Base-by-base conservation (phyloP, 192 early-diverging fungal species). In the Mortierella antarctica region DNA sequence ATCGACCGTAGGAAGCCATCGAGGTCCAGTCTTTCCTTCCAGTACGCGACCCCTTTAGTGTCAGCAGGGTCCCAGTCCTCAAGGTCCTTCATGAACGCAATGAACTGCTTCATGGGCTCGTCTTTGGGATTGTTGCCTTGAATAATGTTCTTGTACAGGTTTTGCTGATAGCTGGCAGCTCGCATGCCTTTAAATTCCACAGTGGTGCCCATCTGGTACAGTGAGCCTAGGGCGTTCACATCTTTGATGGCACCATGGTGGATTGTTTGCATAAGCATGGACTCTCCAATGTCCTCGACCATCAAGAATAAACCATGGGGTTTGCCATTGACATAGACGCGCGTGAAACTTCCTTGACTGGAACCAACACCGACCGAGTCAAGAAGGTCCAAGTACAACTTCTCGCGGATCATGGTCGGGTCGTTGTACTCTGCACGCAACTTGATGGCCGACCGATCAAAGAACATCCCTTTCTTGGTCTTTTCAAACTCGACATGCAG, bases 281-380 rank as follows among this genome's bases (percentile, higher is more conserved):
- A 64, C 6, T 68, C 48, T 7, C 78, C 66, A 46, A 77, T 73
- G 39, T 73, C 72, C 18, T 86, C 84, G 23, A 86, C 71, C 31
- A 86, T 49, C 52, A 79, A 44, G 46, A 77, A 76, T 41, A 86
- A 62, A 15, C 84, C 84, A 57, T 74, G 62, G 18, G 73, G 77
- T 49, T 81, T 47, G 31, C 73, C 57, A 41, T 86, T 86, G 5
- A 86, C 59, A 53, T 83, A 75, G n/a, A 86, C 60, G 51, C 82
- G 71, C 4, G 53, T 70, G 52, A 71, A 78, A 5, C 70, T 64
- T 44, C 53, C 55, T 31, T 72, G 71, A 8, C 73, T 54, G 15
- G 74, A 58, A 7, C 46, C 59, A 39, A 73, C 31, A 45, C 61
- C 59, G 15, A 70, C 58, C 5, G 80, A 54, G 42, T 77, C 69